These are phyloP conservation scores for Candida loeiensis DNA, from an alignment of 805 yeast species.

Conservation along the genomic window DNA sequence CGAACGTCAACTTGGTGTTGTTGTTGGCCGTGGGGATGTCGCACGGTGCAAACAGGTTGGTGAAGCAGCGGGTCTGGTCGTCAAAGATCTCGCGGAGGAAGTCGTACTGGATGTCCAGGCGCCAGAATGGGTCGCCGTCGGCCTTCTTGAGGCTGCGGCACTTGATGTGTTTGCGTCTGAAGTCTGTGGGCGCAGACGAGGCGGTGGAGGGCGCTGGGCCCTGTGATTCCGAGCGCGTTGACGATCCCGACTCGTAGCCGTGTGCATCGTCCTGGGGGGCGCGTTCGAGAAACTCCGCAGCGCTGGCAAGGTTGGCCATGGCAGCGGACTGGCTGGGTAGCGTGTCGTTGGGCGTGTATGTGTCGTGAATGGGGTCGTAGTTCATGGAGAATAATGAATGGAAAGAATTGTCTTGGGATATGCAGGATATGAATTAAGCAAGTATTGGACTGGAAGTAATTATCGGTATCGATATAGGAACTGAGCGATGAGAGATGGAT, in stretches of 20 bases:
- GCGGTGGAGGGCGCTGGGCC: too few species aligned
- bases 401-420: too few species aligned
- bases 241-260: too few species aligned
- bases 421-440: background rate
- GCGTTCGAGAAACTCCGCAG: slow-evolving; percentile 4
- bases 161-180: slow-evolving; percentile 18
- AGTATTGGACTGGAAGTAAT: background rate
- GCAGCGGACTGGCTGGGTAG: background rate
- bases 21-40: slow-evolving; percentile 34
- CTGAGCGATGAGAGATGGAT: background rate
- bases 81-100: slow-evolving; percentile 63
- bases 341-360: slow-evolving; percentile 13
- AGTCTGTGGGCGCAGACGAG: slow-evolving; percentile 1
- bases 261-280: too few species aligned
- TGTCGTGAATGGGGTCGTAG: slow-evolving; percentile 45
- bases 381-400: slow-evolving; percentile 26
- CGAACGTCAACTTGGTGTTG: slow-evolving; percentile 61
- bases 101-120: slow-evolving; percentile 82
- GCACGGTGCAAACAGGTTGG: slow-evolving; percentile 52
- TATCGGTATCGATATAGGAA: too few species aligned
- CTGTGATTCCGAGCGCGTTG: too few species aligned
- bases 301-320: slow-evolving; percentile 3
- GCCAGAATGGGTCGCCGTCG: slow-evolving; percentile 91
- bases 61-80: slow-evolving; percentile 63
- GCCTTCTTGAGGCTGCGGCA: slow-evolving; percentile 72